phyloP scores from a whole-genome alignment of 352 stramenopile genomes.

The Phytopythium delawarense region DNA sequence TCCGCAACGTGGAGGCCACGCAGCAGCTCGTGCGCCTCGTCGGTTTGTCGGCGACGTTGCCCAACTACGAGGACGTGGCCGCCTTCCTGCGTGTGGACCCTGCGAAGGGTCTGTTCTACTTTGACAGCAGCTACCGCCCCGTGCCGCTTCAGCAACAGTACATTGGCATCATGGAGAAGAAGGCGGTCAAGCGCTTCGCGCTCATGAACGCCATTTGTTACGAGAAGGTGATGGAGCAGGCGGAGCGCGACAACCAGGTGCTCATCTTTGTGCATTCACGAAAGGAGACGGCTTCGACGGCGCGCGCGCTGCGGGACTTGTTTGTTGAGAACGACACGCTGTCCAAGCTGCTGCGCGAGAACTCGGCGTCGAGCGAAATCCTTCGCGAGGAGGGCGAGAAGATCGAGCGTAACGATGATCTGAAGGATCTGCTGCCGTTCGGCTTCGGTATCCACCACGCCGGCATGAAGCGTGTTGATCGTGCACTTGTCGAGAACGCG shows the following conservation, averaged over 20 bases:
- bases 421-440: constrained; percentile 98
- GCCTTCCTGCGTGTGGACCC: constrained; percentile 97
- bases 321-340: constrained; percentile 96
- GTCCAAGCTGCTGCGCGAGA: constrained; percentile 85
- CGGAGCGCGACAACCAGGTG: constrained; percentile 95
- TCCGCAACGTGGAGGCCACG: constrained; percentile 97
- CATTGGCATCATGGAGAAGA: constrained; percentile 99
- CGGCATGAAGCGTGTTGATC: constrained; percentile 96
- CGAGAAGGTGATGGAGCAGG: constrained; percentile 96
- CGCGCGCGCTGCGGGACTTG: constrained; percentile 94
- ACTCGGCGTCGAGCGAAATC: constrained; percentile 88
- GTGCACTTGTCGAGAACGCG: constrained; percentile 98
- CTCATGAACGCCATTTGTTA: constrained; percentile 99
- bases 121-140: constrained; percentile 98
- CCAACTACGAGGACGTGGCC: constrained; percentile 99
- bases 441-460: constrained; percentile 99
- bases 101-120: constrained; percentile 98
- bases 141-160: constrained; percentile 99
- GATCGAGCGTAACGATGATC: constrained; percentile 93
- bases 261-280: constrained; percentile 99
- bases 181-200: constrained; percentile 98
- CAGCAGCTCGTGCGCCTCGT: constrained; percentile 97
- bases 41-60: constrained; percentile 97
- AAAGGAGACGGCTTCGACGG: constrained; percentile 97
- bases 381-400: constrained; percentile 92